Conservation (phyloP, 2,329 filamentous ascomycete genomes). For the Lecanoromycetidae sp. region DNA sequence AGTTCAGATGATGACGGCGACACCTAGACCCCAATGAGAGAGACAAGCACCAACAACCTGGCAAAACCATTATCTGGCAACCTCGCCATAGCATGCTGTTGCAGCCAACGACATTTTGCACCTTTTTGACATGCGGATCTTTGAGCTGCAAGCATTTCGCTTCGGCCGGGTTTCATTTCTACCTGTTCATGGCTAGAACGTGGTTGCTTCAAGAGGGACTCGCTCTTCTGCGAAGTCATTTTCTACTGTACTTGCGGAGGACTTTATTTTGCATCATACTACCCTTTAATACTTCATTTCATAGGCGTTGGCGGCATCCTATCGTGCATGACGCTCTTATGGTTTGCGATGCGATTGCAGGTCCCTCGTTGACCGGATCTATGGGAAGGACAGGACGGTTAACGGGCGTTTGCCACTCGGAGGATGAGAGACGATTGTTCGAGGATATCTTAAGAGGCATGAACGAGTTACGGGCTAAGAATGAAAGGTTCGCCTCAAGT, state of each 20-base stretch:
- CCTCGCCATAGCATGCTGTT: too few relatives aligned
- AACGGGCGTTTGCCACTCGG: neutral
- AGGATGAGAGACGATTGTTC: neutral
- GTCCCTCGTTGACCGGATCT: neutral
- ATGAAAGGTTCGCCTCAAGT: too few relatives aligned
- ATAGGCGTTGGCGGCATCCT: neutral
- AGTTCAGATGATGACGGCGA: constrained; percentile 5
- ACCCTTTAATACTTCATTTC: neutral
- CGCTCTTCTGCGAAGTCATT: neutral
- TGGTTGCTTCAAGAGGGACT: neutral
- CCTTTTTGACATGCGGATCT: too few relatives aligned
- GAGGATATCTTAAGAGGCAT: neutral
- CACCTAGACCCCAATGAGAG: neutral
- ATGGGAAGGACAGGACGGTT: neutral
- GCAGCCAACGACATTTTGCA: too few relatives aligned
- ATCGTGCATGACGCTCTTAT: neutral
- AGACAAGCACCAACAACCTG: too few relatives aligned
- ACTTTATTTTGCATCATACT: neutral
- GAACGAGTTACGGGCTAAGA: too few relatives aligned
- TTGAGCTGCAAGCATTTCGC: too few relatives aligned
- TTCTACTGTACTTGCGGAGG: neutral
- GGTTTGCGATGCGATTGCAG: neutral
- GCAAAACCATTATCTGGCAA: too few relatives aligned
- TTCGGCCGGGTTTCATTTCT: too few relatives aligned
- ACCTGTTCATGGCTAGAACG: neutral